phyloP scores from a whole-genome alignment of 768 basidiomycete genomes.

The Trametes cingulata region DNA sequence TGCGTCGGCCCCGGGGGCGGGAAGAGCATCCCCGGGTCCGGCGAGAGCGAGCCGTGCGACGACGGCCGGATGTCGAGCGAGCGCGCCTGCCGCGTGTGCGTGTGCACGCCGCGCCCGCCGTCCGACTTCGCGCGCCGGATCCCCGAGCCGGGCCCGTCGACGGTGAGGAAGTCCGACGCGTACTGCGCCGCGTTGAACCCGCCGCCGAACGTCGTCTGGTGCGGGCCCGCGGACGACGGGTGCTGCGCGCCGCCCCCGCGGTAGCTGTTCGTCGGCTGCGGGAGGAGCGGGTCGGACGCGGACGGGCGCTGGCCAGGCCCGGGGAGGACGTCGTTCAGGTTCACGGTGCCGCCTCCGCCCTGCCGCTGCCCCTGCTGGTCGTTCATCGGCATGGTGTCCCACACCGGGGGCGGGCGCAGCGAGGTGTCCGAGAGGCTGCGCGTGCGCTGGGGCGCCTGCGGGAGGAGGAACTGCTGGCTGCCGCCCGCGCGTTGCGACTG shows the following conservation, averaged over 20 bases:
- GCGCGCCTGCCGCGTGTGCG: constrained; percentile 51
- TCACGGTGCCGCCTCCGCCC: constrained; percentile 40
- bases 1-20: constrained; percentile 37
- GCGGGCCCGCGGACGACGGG: constrained; percentile 30
- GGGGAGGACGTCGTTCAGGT: constrained; percentile 44
- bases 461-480: constrained; percentile 33
- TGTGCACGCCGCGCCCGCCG: constrained; percentile 35
- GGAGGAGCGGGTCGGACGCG: constrained; percentile 20
- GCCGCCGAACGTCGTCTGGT: constrained; percentile 26
- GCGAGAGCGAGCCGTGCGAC: constrained; percentile 22
- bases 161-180: constrained; percentile 34
- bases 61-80: constrained; percentile 61
- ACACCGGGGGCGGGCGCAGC: constrained; percentile 50
- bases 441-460: constrained; percentile 40
- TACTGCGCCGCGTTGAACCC: constrained; percentile 15
- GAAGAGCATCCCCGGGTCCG: constrained; percentile 21
- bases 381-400: constrained; percentile 44
- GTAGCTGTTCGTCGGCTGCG: neutral
- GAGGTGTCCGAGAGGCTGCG: constrained; percentile 65
- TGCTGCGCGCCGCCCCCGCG: constrained; percentile 16
- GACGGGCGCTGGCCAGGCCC: constrained; percentile 23
- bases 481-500: constrained; percentile 7
- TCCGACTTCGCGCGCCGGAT: constrained; percentile 58
- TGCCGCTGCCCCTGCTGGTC: constrained; percentile 16
- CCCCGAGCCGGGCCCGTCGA: constrained; percentile 34